Evolutionary conservation across 176 grass and related monocot genomes (phyloP).

Genomic region (Ensete glaucum): DNA sequence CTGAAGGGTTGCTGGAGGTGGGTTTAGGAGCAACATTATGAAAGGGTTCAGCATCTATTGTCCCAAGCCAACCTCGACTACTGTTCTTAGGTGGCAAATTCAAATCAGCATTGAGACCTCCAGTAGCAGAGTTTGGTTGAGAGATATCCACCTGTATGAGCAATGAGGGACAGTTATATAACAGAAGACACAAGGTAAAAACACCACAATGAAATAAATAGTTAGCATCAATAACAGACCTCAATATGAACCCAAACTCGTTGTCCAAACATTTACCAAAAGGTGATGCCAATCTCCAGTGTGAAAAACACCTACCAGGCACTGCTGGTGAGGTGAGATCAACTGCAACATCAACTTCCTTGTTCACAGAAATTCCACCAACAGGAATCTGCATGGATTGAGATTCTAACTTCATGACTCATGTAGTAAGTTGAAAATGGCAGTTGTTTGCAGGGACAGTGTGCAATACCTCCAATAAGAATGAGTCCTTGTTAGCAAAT

Average conservation of each 20-base stretch:
- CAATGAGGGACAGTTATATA: neutral
- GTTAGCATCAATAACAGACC: constrained; percentile 23
- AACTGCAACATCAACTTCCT: constrained; percentile 54
- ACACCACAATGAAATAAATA: no score
- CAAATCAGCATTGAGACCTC: constrained; percentile 7
- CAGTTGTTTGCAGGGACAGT: neutral
- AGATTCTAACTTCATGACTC: neutral
- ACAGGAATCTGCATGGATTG: constrained; percentile 38
- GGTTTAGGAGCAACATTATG: neutral
- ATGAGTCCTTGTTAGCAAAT: constrained; percentile 22
- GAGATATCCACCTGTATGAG: constrained; percentile 32
- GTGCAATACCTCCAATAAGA: constrained; percentile 26
- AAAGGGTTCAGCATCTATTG: constrained; percentile 19
- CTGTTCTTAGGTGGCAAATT: constrained; percentile 36
- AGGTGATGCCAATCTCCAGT: constrained; percentile 75
- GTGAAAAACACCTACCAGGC: constrained; percentile 60
- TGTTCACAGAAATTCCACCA: constrained; percentile 26
- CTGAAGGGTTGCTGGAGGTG: neutral
- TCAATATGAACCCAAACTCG: constrained; percentile 71
- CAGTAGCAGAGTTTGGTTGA: constrained; percentile 19
- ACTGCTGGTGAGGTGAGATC: constrained; percentile 48
- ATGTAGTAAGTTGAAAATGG: neutral
- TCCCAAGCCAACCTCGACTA: constrained; percentile 11
- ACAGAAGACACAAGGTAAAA: no score
- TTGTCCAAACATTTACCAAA: constrained; percentile 61